Percentiles rank a stretch among this genome's conserved stretches.
Evolutionary conservation across 192 early-diverging fungal genomes (phyloP).

Genomic region (Linnemannia elongata): DNA sequence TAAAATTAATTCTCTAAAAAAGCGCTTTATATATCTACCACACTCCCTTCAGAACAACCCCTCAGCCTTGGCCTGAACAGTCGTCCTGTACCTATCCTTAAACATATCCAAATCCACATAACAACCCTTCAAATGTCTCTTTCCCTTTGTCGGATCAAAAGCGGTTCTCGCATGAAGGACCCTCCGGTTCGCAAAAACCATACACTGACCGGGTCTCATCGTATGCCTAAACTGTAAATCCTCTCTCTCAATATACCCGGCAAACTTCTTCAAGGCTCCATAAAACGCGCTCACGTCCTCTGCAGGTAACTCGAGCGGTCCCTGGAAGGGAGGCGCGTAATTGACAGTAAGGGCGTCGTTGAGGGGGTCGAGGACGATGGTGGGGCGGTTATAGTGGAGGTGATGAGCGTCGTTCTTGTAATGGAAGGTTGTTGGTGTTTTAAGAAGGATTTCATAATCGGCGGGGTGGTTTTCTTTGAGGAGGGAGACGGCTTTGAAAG

Average conservation of each 20-base stretch:
- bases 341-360: constrained; percentile 69
- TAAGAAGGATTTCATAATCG: constrained; percentile 69
- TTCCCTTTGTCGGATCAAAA: constrained; percentile 79
- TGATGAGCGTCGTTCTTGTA: constrained; percentile 85
- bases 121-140: constrained; percentile 82
- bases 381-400: constrained; percentile 77
- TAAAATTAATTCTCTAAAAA: background rate
- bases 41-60: constrained; percentile 19
- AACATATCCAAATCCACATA: constrained; percentile 72
- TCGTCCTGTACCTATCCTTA: constrained; percentile 64
- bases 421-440: constrained; percentile 81
- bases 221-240: constrained; percentile 70
- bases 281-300: constrained; percentile 70
- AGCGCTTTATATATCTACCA: background rate
- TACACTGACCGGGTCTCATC: constrained; percentile 76
- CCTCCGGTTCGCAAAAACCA: constrained; percentile 84
- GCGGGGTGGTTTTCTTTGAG: constrained; percentile 68
- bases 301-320: constrained; percentile 66
- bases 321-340: constrained; percentile 90
- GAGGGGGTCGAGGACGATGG: constrained; percentile 65
- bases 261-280: constrained; percentile 73
- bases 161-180: constrained; percentile 82
- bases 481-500: constrained; percentile 75
- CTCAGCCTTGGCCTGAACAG: constrained; percentile 12
- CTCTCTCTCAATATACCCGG: constrained; percentile 67